These are phyloP conservation scores for Closterium sp. DNA, from an alignment of 139 green algal genomes.

Conservation along the genomic window DNA sequence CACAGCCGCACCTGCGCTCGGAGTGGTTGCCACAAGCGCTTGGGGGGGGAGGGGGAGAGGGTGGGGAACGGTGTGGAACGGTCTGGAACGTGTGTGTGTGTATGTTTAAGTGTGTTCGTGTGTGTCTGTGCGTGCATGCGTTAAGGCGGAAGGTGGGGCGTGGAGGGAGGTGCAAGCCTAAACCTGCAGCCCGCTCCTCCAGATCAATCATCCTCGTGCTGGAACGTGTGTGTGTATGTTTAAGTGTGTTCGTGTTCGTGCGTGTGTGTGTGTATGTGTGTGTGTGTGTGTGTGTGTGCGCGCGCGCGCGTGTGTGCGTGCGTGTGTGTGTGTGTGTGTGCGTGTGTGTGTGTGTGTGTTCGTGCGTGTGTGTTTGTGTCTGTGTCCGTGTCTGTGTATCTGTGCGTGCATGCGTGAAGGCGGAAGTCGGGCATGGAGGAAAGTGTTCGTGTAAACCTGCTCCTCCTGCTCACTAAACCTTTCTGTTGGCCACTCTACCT, in stretches of 20 bases:
- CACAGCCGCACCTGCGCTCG: not conserved
- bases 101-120: not conserved
- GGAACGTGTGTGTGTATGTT: not conserved
- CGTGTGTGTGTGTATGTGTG: conserved; percentile 10
- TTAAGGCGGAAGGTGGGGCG: not conserved
- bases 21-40: not conserved
- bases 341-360: no score
- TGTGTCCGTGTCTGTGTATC: not conserved
- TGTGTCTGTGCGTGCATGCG: not conserved
- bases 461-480: no score
- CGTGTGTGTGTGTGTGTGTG: not conserved
- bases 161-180: not conserved
- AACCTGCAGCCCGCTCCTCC: no score
- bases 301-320: not conserved
- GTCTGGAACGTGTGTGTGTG: no score
- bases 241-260: conserved; percentile 1
- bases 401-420: not conserved
- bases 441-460: not conserved
- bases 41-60: no score
- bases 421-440: not conserved
- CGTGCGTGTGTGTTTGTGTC: no score
- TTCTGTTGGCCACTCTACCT: no score
- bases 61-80: no score
- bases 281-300: conserved; percentile 12
- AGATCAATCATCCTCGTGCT: not conserved